A percentile compares a stretch with the other conserved stretches of the same genome.
Conservation (phyloP, 2,329 filamentous ascomycete genomes). For the Penicillium olsonii region DNA sequence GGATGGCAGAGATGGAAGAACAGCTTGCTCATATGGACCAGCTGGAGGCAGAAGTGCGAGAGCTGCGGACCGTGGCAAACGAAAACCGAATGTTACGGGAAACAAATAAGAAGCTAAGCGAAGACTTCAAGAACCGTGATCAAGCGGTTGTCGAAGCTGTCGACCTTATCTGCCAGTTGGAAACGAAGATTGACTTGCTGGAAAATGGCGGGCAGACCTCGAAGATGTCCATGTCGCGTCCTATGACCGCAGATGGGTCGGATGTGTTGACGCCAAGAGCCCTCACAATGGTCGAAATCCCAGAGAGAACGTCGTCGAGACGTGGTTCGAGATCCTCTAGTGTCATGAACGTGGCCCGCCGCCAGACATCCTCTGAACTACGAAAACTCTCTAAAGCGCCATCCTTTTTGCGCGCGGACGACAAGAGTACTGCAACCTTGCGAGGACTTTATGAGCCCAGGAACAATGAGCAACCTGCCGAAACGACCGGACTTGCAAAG, state of each 20-base stretch:
- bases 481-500: conserved; percentile 34
- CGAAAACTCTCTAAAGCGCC: conserved; percentile 37
- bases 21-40: conserved; percentile 39
- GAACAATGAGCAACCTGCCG: conserved; percentile 27
- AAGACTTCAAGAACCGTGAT: conserved; percentile 43
- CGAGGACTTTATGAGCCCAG: conserved; percentile 41
- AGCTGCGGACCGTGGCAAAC: conserved; percentile 38
- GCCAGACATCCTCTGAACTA: conserved; percentile 23
- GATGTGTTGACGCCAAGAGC: conserved; percentile 32
- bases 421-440: conserved; percentile 39
- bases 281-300: conserved; percentile 34
- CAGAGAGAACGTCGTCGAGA: conserved; percentile 42
- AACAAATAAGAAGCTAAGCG: conserved; percentile 39
- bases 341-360: conserved; percentile 13
- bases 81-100: conserved; percentile 39
- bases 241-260: conserved; percentile 26
- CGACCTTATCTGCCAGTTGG: conserved; percentile 45
- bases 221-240: conserved; percentile 28
- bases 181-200: conserved; percentile 41
- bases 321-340: conserved; percentile 27
- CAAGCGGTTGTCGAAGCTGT: conserved; percentile 47
- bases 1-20: conserved; percentile 37
- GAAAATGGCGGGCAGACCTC: conserved; percentile 23
- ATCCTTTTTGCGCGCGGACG: conserved; percentile 42
- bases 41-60: conserved; percentile 41